Base-by-base conservation (phyloP, 441 rosid species). In the Populus tomentosa region DNA sequence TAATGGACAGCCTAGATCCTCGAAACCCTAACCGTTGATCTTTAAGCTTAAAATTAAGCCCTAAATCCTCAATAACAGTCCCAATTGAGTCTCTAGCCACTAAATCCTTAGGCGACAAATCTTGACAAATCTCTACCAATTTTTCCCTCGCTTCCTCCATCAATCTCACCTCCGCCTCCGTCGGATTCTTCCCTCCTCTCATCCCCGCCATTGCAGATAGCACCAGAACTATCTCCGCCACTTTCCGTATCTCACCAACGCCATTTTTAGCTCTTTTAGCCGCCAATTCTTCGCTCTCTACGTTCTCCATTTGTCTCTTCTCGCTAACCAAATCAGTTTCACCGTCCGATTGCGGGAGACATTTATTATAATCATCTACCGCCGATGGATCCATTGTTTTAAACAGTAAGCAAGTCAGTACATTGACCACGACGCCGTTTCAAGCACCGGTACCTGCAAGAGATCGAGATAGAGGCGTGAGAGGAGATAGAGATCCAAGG, bases 161-260 rank as follows among this genome's bases (percentile, higher is more conserved):
- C 78, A 93, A 78, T 67, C 74, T 82, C 50, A 81, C 26, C 89
- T 95, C 99, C 50, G 80, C 86, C 62, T 84, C 87, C 72, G 98
- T 90, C 7, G 98, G 96, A 9, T 68, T 80, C 80, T 68, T 82
- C 38, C 96, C 98, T 7, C 92, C 92, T 32, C 98, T 83, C 88
- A 90, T 88, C 86, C 87, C 84, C 80, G 89, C 91, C 86, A 92
- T 90, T 26, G 92, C 86, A 28, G 99, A 91, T 81, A 95, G 70
- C 71, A 93, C 92, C 69, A 93, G 80, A 71, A 95, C 97, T 40
- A 93, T 91, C 94, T 93, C 97, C 71, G 99, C 97, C 78, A 92
- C 95, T 70, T 95, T 79, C 64, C 76, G 86, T 74, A 89, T 78
- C 63, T 81, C 90, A n/a, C 74, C 81, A 3, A 23, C 53, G 40